These are phyloP conservation scores for Cystofilobasidium capitatum DNA, from an alignment of 768 basidiomycete genomes.

Conservation along the genomic window DNA sequence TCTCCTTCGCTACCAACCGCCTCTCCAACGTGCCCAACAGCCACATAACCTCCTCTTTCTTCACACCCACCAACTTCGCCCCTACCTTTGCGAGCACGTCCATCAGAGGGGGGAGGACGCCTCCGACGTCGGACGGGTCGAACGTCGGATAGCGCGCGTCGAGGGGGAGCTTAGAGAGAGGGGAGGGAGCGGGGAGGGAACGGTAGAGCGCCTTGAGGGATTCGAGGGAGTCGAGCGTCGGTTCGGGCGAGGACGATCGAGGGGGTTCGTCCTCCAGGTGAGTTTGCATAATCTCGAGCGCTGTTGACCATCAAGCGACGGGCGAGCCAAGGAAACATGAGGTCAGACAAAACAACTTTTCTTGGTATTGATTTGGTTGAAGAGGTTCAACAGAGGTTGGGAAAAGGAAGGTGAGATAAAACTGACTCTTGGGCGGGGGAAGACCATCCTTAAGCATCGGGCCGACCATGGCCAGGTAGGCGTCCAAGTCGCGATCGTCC, in stretches of 20 bases:
- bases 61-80: slow-evolving; percentile 51
- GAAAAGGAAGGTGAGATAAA: slow-evolving; percentile 38
- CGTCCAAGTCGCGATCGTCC: slow-evolving; percentile 32
- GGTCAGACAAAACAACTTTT: background rate
- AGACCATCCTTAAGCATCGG: slow-evolving; percentile 29
- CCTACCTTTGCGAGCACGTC: slow-evolving; percentile 48
- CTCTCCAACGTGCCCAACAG: slow-evolving; percentile 61
- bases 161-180: slow-evolving; percentile 19
- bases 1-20: slow-evolving; percentile 45
- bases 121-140: no score
- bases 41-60: slow-evolving; percentile 46
- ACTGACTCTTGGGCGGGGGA: slow-evolving; percentile 23
- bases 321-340: slow-evolving; percentile 13
- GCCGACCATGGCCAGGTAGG: slow-evolving; percentile 29
- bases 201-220: background rate
- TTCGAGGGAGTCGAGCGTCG: background rate
- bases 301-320: slow-evolving; percentile 16
- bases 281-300: slow-evolving; percentile 28
- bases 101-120: slow-evolving; percentile 55
- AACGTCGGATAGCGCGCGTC: slow-evolving; percentile 33
- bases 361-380: background rate
- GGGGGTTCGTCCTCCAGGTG: no score
- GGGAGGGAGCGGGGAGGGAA: background rate
- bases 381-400: slow-evolving; percentile 15
- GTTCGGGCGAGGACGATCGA: slow-evolving; percentile 7